phyloP scores from a whole-genome alignment of 1,284 basidiomycete genomes.

The Salmacisia buchloeana region DNA sequence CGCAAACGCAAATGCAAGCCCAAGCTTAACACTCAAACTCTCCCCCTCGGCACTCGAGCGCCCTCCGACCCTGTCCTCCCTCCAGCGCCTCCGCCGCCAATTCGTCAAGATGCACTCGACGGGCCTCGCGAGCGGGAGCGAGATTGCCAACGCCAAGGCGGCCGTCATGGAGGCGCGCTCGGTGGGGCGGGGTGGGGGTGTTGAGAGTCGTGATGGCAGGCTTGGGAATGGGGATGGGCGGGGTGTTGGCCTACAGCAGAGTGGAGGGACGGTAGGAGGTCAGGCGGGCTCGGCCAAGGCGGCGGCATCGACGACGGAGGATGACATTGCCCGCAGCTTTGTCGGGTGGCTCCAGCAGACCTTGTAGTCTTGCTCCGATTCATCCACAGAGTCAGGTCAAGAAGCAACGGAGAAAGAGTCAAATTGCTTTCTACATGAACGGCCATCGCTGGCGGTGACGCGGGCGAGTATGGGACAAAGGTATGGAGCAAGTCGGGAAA shows the following conservation, averaged over 20 bases:
- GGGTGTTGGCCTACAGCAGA: too few relatives aligned
- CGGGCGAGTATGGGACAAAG: too few relatives aligned
- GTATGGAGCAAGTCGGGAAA: too few relatives aligned
- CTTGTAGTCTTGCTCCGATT: too few relatives aligned
- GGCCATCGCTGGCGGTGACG: too few relatives aligned
- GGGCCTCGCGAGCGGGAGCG: slow-evolving; percentile 29
- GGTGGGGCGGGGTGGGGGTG: not conserved
- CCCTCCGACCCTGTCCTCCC: slow-evolving; percentile 21
- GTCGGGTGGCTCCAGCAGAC: slow-evolving; percentile 27
- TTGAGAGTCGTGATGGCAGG: too few relatives aligned
- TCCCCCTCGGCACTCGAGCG: slow-evolving; percentile 8
- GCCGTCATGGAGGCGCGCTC: slow-evolving; percentile 21
- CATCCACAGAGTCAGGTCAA: too few relatives aligned
- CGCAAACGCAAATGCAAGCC: not conserved
- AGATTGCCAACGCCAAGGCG: slow-evolving; percentile 24
- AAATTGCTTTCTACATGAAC: too few relatives aligned
- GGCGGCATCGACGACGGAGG: slow-evolving; percentile 10
- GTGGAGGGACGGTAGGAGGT: not conserved
- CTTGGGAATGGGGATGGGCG: too few relatives aligned
- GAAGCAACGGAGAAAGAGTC: too few relatives aligned
- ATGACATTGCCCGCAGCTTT: slow-evolving; percentile 23
- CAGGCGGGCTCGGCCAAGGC: not conserved
- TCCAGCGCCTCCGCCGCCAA: slow-evolving; percentile 38
- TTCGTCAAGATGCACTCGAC: slow-evolving; percentile 43
- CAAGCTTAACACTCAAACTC: not conserved